Conservation (phyloP, 306 rosid genomes). For the Cicer cuneatum region DNA sequence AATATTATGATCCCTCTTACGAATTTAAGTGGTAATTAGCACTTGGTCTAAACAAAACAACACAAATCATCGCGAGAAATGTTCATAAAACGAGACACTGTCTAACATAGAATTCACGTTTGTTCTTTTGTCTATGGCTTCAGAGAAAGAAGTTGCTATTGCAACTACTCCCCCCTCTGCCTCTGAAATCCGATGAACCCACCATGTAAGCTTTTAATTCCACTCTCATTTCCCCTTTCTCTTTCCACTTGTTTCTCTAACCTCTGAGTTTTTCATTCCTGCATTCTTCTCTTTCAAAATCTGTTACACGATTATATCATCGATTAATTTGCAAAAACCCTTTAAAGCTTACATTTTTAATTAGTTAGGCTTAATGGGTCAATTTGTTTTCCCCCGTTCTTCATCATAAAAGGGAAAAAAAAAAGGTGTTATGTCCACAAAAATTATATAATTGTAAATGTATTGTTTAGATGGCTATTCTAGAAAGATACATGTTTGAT, state of each 20-base stretch:
- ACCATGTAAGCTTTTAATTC: conserved; percentile 2
- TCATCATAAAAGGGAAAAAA: too few relatives aligned
- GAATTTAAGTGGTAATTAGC: too few relatives aligned
- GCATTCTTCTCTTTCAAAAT: not conserved
- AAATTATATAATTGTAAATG: too few relatives aligned
- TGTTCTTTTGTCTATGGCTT: not conserved
- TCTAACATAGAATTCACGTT: not conserved
- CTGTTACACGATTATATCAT: not conserved
- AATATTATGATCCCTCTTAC: too few relatives aligned
- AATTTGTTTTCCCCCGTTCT: not conserved
- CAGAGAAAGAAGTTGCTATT: not conserved
- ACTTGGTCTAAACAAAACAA: too few relatives aligned
- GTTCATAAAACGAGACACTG: too few relatives aligned
- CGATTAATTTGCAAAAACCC: not conserved
- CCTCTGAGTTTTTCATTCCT: not conserved
- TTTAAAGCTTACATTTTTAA: conserved; percentile 7
- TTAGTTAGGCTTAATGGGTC: not conserved
- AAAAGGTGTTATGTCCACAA: too few relatives aligned
- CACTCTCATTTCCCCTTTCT: not conserved
- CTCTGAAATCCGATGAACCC: not conserved
- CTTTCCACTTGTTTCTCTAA: not conserved
- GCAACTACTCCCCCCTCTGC: not conserved
- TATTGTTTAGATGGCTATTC: too few relatives aligned
- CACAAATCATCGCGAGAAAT: too few relatives aligned
- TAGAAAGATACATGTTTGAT: too few relatives aligned